These are phyloP conservation scores for Solanum hybrid DNA, from an alignment of 305 asterid genomes.

Conservation along the genomic window DNA sequence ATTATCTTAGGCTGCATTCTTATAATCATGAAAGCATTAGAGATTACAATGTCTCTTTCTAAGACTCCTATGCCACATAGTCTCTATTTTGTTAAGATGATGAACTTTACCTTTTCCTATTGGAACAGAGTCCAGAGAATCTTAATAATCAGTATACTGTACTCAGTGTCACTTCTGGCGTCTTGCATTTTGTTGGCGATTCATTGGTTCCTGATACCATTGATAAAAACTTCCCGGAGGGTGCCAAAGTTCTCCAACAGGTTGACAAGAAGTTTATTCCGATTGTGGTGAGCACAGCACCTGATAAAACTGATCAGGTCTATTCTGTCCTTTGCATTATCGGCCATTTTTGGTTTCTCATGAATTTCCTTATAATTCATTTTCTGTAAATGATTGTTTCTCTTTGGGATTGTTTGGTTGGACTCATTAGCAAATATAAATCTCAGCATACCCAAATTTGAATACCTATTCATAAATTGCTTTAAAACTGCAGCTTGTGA, in stretches of 20 bases:
- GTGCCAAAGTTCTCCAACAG: not conserved
- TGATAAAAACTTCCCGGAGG: not conserved
- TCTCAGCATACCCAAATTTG: constrained; percentile 30
- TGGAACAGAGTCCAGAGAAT: too few species aligned
- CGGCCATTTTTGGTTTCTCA: not conserved
- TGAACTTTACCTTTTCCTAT: not conserved
- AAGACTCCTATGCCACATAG: not conserved
- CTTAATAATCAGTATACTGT: not conserved
- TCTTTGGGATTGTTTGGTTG: not conserved
- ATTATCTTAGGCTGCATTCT: too few species aligned
- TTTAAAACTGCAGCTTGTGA: too few species aligned
- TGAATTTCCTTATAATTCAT: too few species aligned
- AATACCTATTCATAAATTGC: constrained; percentile 46
- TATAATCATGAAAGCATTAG: not conserved
- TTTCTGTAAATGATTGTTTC: not conserved
- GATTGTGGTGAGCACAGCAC: not conserved
- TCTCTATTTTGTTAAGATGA: not conserved
- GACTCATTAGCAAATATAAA: not conserved
- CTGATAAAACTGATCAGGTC: not conserved
- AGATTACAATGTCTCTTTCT: not conserved
- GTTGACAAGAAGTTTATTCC: not conserved
- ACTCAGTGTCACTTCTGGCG: not conserved
- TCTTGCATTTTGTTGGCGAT: not conserved
- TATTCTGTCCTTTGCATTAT: not conserved
- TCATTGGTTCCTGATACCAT: not conserved